These are phyloP conservation scores for Bocquillonia castaneifolia DNA, from an alignment of 441 rosid species.

Conservation along the genomic window DNA sequence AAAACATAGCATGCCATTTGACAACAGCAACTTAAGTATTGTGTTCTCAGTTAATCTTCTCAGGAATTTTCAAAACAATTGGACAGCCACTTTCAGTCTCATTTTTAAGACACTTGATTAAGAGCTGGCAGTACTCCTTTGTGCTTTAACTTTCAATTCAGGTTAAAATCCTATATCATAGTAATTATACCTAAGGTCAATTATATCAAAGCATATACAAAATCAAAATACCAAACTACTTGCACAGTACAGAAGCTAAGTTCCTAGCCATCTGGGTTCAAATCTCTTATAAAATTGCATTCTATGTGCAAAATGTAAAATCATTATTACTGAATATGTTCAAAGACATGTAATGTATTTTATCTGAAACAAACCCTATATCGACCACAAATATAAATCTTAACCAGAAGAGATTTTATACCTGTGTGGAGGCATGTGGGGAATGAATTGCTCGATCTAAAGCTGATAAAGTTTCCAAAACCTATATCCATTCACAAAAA, in stretches of 20 bases:
- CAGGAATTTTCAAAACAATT: background rate
- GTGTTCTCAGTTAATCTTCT: background rate
- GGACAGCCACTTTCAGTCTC: background rate
- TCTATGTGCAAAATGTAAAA: background rate
- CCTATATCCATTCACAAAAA: slow-evolving; percentile 43
- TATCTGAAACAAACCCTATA: background rate
- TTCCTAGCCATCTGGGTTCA: background rate
- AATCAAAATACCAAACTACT: background rate
- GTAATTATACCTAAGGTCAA: background rate
- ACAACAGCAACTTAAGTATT: background rate
- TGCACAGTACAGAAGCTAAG: background rate
- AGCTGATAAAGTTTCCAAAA: slow-evolving; percentile 92
- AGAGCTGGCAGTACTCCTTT: background rate
- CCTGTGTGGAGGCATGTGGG: slow-evolving; percentile 97
- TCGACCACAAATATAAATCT: slow-evolving; percentile 9
- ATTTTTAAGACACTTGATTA: background rate
- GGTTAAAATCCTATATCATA: background rate
- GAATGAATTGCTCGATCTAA: slow-evolving; percentile 93
- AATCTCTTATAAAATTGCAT: background rate
- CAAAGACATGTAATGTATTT: background rate
- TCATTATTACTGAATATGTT: background rate
- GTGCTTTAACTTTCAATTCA: slow-evolving; percentile 3
- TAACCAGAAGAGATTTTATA: slow-evolving; percentile 22
- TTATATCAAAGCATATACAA: slow-evolving; percentile 4
- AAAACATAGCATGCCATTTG: background rate